These are phyloP conservation scores for Rosa multiflora DNA, from an alignment of 306 rosid species.

Conservation along the genomic window DNA sequence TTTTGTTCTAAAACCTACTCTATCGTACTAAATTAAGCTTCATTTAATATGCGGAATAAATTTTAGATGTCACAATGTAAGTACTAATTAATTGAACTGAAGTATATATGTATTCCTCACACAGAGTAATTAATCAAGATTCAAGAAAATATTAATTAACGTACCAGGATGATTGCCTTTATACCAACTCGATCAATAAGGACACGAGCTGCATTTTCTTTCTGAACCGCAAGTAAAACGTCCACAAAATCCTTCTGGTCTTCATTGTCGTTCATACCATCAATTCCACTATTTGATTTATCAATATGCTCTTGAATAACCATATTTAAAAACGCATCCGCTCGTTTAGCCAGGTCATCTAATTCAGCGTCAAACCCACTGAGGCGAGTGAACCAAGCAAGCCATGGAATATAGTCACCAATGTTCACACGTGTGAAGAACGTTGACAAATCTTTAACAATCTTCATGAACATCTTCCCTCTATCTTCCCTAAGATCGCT, in stretches of 20 bases:
- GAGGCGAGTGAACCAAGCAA: background rate
- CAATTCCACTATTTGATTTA: background rate
- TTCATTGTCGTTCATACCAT: background rate
- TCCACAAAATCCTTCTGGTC: background rate
- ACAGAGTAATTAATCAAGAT: too few species aligned
- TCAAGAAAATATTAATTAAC: background rate
- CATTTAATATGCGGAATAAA: too few species aligned
- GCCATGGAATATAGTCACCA: slow-evolving; percentile 6
- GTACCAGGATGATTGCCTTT: background rate
- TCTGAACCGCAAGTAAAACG: too few species aligned
- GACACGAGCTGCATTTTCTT: background rate
- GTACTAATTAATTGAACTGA: too few species aligned
- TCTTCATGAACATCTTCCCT: background rate
- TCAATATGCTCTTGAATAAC: background rate
- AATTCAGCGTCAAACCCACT: background rate
- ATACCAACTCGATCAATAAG: background rate
- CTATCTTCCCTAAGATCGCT: background rate
- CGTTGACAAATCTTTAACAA: background rate
- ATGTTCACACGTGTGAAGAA: background rate
- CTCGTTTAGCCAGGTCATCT: background rate
- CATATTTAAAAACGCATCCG: background rate
- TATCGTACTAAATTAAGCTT: too few species aligned
- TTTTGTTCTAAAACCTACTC: too few species aligned
- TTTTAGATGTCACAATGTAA: too few species aligned
- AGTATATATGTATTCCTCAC: too few species aligned